Conservation (phyloP, 2,329 filamentous ascomycete genomes). For the Aspergillus niger region DNA sequence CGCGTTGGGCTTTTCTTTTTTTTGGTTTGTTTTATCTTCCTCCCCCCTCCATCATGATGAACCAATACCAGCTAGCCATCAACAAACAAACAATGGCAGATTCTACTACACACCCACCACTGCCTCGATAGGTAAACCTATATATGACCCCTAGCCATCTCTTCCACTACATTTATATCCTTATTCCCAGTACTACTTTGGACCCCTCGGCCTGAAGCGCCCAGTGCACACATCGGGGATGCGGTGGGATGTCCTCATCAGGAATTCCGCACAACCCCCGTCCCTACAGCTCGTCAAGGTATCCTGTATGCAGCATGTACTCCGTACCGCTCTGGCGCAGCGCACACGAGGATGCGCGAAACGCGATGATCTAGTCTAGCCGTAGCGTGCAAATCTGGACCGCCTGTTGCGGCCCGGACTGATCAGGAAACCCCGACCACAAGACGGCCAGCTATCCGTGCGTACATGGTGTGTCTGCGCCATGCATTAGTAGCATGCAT, state of each 20-base stretch:
- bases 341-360: neutral
- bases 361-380: neutral
- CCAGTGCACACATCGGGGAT: too few species aligned
- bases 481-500: conserved; percentile 2
- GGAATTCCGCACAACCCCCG: neutral
- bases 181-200: too few species aligned
- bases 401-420: neutral
- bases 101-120: too few species aligned
- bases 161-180: too few species aligned
- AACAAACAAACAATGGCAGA: too few species aligned
- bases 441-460: neutral
- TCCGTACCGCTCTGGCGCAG: neutral
- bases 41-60: too few species aligned
- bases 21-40: conserved; percentile 13
- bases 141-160: too few species aligned
- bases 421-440: neutral
- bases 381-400: neutral
- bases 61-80: neutral
- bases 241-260: neutral
- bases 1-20: conserved; percentile 37
- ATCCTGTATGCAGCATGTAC: neutral
- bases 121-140: too few species aligned
- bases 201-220: too few species aligned
- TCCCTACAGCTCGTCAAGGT: neutral
- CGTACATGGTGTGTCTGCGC: neutral